Evolutionary conservation across 441 rosid species (phyloP).

Genomic region (Melastoma candidum): DNA sequence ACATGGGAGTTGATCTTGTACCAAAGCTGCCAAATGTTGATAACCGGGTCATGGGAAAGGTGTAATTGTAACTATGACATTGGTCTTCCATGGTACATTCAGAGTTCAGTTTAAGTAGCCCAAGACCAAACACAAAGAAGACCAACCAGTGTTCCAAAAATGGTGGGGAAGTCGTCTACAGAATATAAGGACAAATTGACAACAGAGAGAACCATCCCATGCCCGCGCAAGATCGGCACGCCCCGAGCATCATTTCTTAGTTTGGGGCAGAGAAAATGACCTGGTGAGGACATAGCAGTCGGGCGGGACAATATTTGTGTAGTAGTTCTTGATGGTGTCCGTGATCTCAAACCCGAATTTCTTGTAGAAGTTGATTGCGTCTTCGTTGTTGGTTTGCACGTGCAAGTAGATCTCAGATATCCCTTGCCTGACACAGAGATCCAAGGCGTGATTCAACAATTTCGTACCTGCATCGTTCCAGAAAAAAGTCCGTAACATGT

Average conservation of each 20-base stretch:
- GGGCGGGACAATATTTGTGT: slow-evolving; percentile 71
- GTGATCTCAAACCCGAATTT: slow-evolving; percentile 83
- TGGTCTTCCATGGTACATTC: too few relatives aligned
- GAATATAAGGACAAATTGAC: too few relatives aligned
- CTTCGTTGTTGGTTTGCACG: slow-evolving; percentile 92
- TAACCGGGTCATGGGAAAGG: too few relatives aligned
- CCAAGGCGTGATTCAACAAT: slow-evolving; percentile 78
- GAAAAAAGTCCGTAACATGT: not conserved
- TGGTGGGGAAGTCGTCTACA: too few relatives aligned
- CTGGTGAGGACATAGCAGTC: slow-evolving; percentile 76
- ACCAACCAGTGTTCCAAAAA: too few relatives aligned
- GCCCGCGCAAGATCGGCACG: too few relatives aligned
- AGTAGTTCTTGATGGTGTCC: slow-evolving; percentile 72
- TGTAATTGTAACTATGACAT: too few relatives aligned
- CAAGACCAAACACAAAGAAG: too few relatives aligned
- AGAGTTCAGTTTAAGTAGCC: too few relatives aligned
- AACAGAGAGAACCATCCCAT: too few relatives aligned
- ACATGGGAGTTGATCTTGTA: too few relatives aligned
- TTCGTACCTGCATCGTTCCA: slow-evolving; percentile 52
- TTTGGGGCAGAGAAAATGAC: slow-evolving; percentile 34
- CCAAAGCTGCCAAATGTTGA: too few relatives aligned
- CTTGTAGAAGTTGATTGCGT: slow-evolving; percentile 86
- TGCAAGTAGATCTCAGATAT: slow-evolving; percentile 83
- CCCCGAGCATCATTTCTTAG: slow-evolving; percentile 30
- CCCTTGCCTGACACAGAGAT: slow-evolving; percentile 60